phyloP scores from a whole-genome alignment of 352 stramenopile species.

The Halophytophthora batemanensis region DNA sequence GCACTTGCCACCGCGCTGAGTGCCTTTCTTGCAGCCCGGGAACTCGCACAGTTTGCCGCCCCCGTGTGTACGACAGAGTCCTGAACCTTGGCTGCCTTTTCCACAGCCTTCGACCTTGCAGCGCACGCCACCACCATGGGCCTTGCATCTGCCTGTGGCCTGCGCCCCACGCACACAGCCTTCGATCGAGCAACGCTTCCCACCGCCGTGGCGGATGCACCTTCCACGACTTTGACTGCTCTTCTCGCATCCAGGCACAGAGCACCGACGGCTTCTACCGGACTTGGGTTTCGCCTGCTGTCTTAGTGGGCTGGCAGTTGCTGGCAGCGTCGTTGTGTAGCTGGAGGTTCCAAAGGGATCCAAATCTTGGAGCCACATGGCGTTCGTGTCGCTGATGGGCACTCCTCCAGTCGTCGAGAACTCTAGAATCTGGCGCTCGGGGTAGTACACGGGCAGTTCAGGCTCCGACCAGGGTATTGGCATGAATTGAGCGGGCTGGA shows the following conservation, averaged over 20 bases:
- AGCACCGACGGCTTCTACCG: conserved; percentile 36
- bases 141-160: conserved; percentile 76
- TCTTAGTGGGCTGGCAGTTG: neutral
- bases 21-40: conserved; percentile 83
- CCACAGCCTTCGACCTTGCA: conserved; percentile 60
- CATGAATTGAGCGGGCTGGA: too few relatives aligned
- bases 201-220: conserved; percentile 84
- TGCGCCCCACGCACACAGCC: conserved; percentile 69
- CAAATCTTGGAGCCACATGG: neutral
- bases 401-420: too few relatives aligned
- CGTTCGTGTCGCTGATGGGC: too few relatives aligned
- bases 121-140: conserved; percentile 67
- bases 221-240: conserved; percentile 64
- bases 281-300: conserved; percentile 3
- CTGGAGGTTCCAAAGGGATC: conserved; percentile 1
- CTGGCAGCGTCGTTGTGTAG: neutral
- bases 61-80: conserved; percentile 78
- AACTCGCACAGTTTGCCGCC: conserved; percentile 80
- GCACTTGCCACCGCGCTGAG: conserved; percentile 81
- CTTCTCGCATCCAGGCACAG: conserved; percentile 62
- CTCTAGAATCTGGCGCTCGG: too few relatives aligned
- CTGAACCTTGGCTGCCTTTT: conserved; percentile 65
- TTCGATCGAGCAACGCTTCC: conserved; percentile 56
- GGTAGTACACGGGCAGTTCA: too few relatives aligned
- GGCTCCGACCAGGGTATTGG: too few relatives aligned